Percentiles rank a stretch among this genome's conserved stretches.
Conservation (phyloP, 306 rosid species). For the Mimosa bimucronata region DNA sequence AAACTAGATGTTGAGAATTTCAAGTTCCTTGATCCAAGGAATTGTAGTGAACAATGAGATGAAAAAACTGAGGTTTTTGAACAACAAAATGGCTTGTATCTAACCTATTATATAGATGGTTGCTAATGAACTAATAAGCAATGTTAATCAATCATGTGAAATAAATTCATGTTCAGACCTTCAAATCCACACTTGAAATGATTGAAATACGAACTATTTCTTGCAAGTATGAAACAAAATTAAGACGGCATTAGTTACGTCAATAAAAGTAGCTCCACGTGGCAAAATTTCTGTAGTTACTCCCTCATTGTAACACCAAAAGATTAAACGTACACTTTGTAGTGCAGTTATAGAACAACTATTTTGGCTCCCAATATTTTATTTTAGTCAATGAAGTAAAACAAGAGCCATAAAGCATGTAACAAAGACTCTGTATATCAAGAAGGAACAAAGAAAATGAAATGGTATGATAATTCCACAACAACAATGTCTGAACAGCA, state of each 20-base stretch:
- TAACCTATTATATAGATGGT: not conserved
- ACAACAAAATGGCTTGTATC: slow-evolving; percentile 21
- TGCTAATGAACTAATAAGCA: slow-evolving; percentile 14
- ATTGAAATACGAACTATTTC: not conserved
- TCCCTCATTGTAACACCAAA: no score
- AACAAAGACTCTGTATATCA: not conserved
- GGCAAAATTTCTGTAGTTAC: not conserved
- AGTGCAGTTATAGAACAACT: no score
- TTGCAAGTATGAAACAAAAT: not conserved
- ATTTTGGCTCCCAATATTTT: no score
- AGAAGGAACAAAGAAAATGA: not conserved
- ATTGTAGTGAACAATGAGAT: not conserved
- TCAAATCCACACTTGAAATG: slow-evolving; percentile 20
- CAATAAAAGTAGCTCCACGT: not conserved
- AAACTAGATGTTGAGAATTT: not conserved
- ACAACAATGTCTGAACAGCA: not conserved
- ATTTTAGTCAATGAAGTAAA: not conserved
- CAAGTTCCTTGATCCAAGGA: not conserved
- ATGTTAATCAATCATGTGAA: slow-evolving; percentile 23
- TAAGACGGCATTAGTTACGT: not conserved
- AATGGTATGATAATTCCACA: not conserved
- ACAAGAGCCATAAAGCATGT: not conserved
- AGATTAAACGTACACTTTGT: no score
- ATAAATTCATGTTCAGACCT: slow-evolving; percentile 22
- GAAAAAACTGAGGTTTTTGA: slow-evolving; percentile 12